Conservation (phyloP, 2,329 filamentous ascomycete species). For the Diplocarpon mali region DNA sequence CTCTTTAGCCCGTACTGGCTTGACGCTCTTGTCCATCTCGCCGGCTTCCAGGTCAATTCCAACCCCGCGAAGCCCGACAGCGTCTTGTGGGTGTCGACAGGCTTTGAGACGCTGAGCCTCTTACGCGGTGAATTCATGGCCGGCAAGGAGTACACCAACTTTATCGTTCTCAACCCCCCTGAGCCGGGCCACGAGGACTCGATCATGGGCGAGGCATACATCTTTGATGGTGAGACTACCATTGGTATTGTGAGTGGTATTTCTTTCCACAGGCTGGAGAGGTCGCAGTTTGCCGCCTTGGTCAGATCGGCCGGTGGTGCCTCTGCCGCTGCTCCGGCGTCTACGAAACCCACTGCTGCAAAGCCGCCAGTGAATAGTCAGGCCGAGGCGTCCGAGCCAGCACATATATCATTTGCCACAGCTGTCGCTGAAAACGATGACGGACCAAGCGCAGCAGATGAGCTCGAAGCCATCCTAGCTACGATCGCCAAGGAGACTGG, state of each 20-base stretch:
- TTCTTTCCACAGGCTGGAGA: no score
- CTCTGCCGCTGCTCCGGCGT: no score
- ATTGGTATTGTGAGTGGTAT: no score
- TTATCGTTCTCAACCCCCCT: no score
- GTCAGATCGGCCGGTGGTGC: no score
- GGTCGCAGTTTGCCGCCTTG: no score
- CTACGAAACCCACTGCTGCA: no score
- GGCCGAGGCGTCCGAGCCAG: not conserved
- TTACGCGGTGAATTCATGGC: not conserved
- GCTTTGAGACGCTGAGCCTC: not conserved
- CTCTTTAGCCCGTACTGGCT: conserved; percentile 42
- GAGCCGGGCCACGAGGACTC: no score
- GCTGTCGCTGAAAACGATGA: not conserved
- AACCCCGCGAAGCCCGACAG: not conserved
- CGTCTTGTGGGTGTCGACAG: not conserved
- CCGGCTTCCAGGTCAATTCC: conserved; percentile 48
- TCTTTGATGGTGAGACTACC: no score
- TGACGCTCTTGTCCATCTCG: conserved; percentile 46
- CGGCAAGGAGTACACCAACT: not conserved
- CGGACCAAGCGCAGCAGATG: not conserved
- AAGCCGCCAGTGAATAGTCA: no score
- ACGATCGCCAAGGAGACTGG: not conserved
- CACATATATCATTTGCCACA: not conserved
- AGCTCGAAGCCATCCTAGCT: not conserved
- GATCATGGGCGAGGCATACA: no score